Evolutionary conservation across 192 early-diverging fungal genomes (phyloP).

Genomic region (Coemansia sp.): DNA sequence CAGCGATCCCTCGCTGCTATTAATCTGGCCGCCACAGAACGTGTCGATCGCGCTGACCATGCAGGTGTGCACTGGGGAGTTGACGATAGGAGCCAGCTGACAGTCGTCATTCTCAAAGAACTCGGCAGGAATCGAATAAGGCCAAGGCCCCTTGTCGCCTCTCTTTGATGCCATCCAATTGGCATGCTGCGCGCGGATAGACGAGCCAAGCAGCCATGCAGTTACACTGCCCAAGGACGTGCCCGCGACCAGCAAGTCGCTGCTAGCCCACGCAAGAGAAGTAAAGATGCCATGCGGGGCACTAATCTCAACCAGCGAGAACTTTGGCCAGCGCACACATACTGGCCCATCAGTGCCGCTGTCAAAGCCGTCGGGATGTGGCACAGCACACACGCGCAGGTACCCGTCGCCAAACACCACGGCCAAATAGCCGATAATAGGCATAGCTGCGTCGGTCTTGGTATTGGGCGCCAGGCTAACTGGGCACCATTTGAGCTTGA

Average conservation of each 20-base stretch:
- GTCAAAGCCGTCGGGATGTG: conserved; percentile 4
- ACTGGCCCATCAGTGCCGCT: background rate
- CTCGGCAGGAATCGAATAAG: conserved; percentile 7
- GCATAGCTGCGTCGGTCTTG: background rate
- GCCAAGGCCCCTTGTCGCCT: conserved; percentile 8
- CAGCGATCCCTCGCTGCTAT: background rate
- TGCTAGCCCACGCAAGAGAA: conserved; percentile 31
- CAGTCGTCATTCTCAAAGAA: background rate
- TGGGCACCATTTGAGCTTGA: conserved; percentile 43
- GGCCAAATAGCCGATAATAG: conserved; percentile 28
- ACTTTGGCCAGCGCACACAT: conserved; percentile 34
- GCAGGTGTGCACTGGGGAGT: conserved; percentile 26
- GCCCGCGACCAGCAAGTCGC: conserved; percentile 33
- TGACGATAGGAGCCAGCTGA: conserved; percentile 16
- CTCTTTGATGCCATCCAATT: background rate
- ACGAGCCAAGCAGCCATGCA: conserved; percentile 22
- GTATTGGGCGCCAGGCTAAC: conserved; percentile 9
- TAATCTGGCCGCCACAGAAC: background rate
- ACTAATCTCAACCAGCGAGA: conserved; percentile 25
- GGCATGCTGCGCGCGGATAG: conserved; percentile 13
- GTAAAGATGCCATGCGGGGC: conserved; percentile 35
- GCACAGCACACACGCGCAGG: conserved; percentile 41
- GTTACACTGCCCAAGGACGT: conserved; percentile 29
- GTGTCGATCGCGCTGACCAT: conserved; percentile 1
- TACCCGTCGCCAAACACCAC: conserved; percentile 45